Percentiles rank a stretch among this genome's conserved stretches.
Evolutionary conservation across 176 grass and related monocot species (phyloP).

Genomic region (Raddia distichophylla): DNA sequence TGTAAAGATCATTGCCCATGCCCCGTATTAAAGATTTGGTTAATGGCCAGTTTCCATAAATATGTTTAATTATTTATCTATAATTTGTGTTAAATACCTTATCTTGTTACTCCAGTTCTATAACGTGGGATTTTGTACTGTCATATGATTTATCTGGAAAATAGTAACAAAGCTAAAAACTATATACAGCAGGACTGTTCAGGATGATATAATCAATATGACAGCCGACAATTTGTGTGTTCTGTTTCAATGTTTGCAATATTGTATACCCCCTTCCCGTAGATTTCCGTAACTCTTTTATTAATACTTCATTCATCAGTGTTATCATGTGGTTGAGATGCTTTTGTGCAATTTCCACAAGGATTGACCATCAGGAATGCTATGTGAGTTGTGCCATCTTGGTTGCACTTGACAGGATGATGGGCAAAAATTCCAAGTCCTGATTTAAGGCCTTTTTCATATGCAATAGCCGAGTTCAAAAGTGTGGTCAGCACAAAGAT

Average conservation of each 20-base stretch:
- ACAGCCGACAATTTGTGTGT: too few species aligned
- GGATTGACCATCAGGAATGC: slow-evolving; percentile 24
- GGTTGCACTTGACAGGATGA: slow-evolving; percentile 8
- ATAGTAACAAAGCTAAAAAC: slow-evolving; percentile 11
- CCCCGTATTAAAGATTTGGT: background rate
- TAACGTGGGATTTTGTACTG: background rate
- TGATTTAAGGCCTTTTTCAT: slow-evolving; percentile 24
- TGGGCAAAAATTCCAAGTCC: background rate
- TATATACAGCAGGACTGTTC: background rate
- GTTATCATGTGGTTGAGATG: slow-evolving; percentile 8
- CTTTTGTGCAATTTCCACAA: slow-evolving; percentile 28
- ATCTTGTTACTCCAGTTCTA: slow-evolving; percentile 16
- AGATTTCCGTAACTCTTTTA: background rate
- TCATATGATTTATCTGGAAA: slow-evolving; percentile 36
- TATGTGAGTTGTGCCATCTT: slow-evolving; percentile 26
- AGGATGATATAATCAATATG: slow-evolving; percentile 8
- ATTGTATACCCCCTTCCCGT: slow-evolving; percentile 15
- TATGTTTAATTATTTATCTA: too few species aligned
- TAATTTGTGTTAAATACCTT: slow-evolving; percentile 23
- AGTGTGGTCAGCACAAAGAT: slow-evolving; percentile 22
- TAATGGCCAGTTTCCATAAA: slow-evolving; percentile 14
- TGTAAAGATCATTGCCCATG: background rate
- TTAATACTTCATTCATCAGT: background rate
- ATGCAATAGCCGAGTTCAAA: slow-evolving; percentile 8
- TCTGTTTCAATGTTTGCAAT: too few species aligned